Base-by-base conservation (phyloP, 129 eudicot genomes). In the Flaveria linearis region DNA sequence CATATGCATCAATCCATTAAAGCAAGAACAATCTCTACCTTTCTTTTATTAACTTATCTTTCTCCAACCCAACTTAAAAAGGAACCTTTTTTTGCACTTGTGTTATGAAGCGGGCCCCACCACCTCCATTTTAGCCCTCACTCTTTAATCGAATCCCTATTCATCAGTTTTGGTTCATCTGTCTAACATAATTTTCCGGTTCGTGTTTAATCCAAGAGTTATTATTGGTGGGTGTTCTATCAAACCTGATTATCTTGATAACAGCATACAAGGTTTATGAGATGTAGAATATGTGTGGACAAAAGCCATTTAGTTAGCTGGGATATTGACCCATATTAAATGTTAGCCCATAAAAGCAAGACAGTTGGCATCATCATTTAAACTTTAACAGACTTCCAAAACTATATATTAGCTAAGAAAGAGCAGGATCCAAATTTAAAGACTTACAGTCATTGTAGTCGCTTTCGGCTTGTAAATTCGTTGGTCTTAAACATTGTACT, bases 1-100 rank as follows among this genome's bases (percentile, higher is more conserved):
- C 86, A 84, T 72, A 80, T 68, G 79, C 85, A 77, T 70, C 80
- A 63, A 28, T 82, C 85, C 83, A 82, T 72, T 43, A 50, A 69
- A 70, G 72, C 82, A 83, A 81, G 22, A 60, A 51, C 84, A 78
- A 57, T 71, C 26, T 75, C 76, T 68, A 51, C 79, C 80, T 81
- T 89, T 85, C 69, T 70, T 82, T 82, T 50, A 33, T 51, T 66
- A 82, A 80, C 87, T 50, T 78, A 66, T 71, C 53, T 57, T 26
- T 60, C 72, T 62, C 65, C 69, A 71, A 25, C 69, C 76, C 63
- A 62, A 70, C 67, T 45, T 62, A 46, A 67, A 22, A 18, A 68
- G 18, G 43, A 60, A 68, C 68, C 79, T 13, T 64, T 52, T 75
- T 75, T 71, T 78, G 77, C 84, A 49, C 23, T 26, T 76, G 74